Evolutionary conservation across 2,329 filamentous ascomycete genomes (phyloP).

Genomic region (Ophiosphaerella herpotricha): DNA sequence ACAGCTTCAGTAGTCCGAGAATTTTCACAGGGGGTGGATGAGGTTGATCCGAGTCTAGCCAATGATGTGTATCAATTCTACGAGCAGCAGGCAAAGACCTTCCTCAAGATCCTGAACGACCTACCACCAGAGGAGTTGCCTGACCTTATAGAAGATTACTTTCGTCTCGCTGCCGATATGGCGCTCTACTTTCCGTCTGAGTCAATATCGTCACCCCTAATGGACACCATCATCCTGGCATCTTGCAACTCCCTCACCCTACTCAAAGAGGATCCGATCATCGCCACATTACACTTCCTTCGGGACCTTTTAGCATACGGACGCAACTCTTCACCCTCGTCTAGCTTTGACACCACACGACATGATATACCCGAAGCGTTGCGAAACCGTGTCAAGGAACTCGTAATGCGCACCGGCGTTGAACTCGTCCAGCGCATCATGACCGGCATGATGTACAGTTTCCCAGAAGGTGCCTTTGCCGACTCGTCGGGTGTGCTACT

Average conservation of each 20-base stretch:
- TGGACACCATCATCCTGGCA: conserved; percentile 83
- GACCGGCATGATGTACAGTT: conserved; percentile 99
- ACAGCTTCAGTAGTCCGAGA: conserved; percentile 93
- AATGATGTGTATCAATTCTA: conserved; percentile 93
- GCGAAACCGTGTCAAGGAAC: conserved; percentile 71
- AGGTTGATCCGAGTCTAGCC: conserved; percentile 79
- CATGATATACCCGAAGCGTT: conserved; percentile 70
- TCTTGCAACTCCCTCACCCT: conserved; percentile 84
- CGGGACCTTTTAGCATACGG: conserved; percentile 91
- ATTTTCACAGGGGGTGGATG: conserved; percentile 87
- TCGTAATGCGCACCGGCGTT: conserved; percentile 73
- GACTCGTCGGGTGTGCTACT: conserved; percentile 94
- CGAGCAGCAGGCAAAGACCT: conserved; percentile 87
- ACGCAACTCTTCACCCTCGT: conserved; percentile 67
- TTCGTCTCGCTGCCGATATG: conserved; percentile 88
- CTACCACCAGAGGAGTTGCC: conserved; percentile 77
- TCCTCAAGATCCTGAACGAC: conserved; percentile 87
- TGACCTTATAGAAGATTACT: conserved; percentile 92
- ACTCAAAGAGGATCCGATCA: conserved; percentile 88
- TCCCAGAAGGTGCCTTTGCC: conserved; percentile 92
- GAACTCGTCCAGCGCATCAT: conserved; percentile 84
- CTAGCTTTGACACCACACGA: conserved; percentile 64
- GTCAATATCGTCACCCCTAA: conserved; percentile 77
- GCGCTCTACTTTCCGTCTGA: conserved; percentile 89
- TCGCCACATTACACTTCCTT: conserved; percentile 88